Evolutionary conservation across 2,329 filamentous ascomycete genomes (phyloP).

Genomic region (Cercospora sojina): DNA sequence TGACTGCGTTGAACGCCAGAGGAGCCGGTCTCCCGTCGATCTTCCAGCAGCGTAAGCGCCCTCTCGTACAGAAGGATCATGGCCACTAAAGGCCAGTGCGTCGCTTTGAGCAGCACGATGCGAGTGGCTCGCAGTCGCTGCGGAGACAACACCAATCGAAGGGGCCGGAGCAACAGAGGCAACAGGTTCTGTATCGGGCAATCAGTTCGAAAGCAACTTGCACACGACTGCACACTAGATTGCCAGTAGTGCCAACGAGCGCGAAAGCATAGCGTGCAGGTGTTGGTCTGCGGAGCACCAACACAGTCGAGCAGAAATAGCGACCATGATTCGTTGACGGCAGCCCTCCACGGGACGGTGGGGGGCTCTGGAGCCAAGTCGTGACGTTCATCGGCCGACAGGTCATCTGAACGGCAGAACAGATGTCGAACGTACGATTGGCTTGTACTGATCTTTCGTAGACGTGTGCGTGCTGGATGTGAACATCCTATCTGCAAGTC

Average conservation of each 20-base stretch:
- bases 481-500: neutral
- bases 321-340: constrained; percentile 21
- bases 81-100: constrained; percentile 67
- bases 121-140: constrained; percentile 62
- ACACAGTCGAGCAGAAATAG: constrained; percentile 21
- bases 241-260: constrained; percentile 11
- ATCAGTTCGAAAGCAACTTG: constrained; percentile 18
- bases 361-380: constrained; percentile 3
- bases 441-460: neutral
- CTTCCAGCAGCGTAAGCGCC: constrained; percentile 32
- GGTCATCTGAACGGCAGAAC: constrained; percentile 21
- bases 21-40: constrained; percentile 22
- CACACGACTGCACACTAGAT: neutral
- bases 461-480: neutral
- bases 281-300: constrained; percentile 25
- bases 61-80: constrained; percentile 67
- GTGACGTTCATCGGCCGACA: neutral
- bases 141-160: constrained; percentile 66
- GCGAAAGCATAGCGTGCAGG: constrained; percentile 1
- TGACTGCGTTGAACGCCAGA: constrained; percentile 18
- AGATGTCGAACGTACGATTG: neutral
- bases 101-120: constrained; percentile 59
- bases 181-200: constrained; percentile 61
- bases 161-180: constrained; percentile 69
- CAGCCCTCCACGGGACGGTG: neutral